These are phyloP conservation scores for Saccharomycopsis javanensis DNA, from an alignment of 805 yeast genomes.

Conservation along the genomic window DNA sequence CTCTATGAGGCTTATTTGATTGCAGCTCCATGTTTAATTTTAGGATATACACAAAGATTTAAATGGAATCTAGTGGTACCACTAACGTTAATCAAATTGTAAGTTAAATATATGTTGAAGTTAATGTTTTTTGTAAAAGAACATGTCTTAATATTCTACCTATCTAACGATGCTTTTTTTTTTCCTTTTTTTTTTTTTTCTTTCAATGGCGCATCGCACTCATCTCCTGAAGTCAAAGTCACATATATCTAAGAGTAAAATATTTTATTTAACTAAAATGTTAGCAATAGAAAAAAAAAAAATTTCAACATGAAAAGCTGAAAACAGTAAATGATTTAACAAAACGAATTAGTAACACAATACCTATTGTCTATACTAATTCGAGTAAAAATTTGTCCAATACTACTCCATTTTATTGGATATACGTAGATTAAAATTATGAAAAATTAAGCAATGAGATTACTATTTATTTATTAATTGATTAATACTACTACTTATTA, in stretches of 20 bases:
- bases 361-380: background rate
- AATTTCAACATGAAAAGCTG: background rate
- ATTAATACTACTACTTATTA: conserved; percentile 2
- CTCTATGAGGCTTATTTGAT: conserved; percentile 76
- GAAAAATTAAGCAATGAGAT: background rate
- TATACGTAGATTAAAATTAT: too few relatives aligned
- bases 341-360: background rate
- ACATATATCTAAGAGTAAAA: too few relatives aligned
- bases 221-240: background rate
- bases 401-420: background rate
- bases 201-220: background rate
- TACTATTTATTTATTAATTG: background rate
- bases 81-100: background rate
- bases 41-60: too few relatives aligned
- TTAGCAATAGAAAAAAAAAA: too few relatives aligned
- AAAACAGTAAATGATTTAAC: background rate
- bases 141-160: too few relatives aligned
- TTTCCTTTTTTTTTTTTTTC: too few relatives aligned
- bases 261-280: too few relatives aligned
- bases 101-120: background rate
- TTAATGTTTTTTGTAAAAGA: background rate
- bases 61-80: background rate
- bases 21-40: conserved; percentile 39
- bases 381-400: background rate
- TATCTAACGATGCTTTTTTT: too few relatives aligned